A percentile compares a stretch with the other conserved stretches of the same genome.
These are phyloP conservation scores for Fusarium bulbicola DNA, from an alignment of 2,329 filamentous ascomycete genomes.

Conservation along the genomic window DNA sequence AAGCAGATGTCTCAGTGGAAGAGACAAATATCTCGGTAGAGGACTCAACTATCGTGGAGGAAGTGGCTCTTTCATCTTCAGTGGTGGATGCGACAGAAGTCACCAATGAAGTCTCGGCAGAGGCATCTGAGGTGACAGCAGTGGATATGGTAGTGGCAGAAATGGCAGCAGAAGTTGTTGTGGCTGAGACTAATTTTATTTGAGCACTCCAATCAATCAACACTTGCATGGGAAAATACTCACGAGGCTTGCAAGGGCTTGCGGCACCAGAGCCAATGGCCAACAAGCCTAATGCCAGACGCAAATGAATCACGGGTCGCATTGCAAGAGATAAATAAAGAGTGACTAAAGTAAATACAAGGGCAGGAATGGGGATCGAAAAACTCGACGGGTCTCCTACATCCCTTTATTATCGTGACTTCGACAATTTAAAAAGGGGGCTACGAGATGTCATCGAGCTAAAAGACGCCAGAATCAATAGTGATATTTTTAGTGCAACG, in stretches of 20 bases:
- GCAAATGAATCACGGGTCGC: neutral
- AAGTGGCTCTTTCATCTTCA: neutral
- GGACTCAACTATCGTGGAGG: neutral
- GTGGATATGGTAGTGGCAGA: neutral
- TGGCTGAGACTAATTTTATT: neutral
- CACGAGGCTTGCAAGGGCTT: neutral
- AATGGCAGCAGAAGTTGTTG: neutral
- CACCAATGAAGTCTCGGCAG: neutral
- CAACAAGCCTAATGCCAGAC: neutral
- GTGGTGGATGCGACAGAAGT: neutral
- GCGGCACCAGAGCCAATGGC: neutral
- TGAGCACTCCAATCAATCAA: neutral
- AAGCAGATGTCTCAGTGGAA: neutral
- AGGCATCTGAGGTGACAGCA: neutral
- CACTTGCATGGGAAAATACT: no score
- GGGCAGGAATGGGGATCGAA: rapidly evolving
- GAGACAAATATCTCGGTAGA: neutral
- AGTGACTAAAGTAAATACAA: neutral
- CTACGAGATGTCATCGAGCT: neutral
- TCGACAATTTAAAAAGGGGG: neutral
- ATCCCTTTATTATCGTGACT: neutral
- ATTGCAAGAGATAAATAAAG: no score
- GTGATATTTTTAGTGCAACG: neutral
- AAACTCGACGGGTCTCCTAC: rapidly evolving
- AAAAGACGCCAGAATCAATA: neutral